These are phyloP conservation scores for Eucalyptus polybractea DNA, from an alignment of 345 rosid genomes.

Conservation along the genomic window DNA sequence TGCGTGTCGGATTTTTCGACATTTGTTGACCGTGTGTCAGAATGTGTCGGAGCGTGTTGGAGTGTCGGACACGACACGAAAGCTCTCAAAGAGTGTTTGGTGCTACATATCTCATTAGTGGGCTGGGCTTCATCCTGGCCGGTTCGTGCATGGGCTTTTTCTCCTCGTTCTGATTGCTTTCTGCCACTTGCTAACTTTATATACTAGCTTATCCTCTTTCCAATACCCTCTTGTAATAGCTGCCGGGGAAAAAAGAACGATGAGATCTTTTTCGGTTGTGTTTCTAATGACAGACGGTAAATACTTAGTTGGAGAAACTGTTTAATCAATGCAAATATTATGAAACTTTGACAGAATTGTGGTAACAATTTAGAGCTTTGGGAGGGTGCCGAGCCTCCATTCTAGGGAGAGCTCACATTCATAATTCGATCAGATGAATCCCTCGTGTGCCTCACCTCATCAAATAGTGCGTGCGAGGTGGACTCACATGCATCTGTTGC, in stretches of 20 bases:
- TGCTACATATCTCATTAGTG: background rate
- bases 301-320: background rate
- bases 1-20: no score
- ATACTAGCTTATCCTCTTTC: no score
- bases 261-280: background rate
- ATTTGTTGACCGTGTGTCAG: no score
- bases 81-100: no score
- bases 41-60: no score
- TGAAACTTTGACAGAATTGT: background rate
- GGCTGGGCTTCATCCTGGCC: background rate
- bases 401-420: background rate
- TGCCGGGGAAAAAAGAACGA: no score
- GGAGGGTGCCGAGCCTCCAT: no score
- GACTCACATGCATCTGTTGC: background rate
- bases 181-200: no score
- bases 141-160: no score
- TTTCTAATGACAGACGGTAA: background rate
- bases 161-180: no score
- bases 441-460: background rate
- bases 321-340: background rate
- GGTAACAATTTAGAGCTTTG: background rate
- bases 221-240: no score
- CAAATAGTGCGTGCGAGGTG: background rate
- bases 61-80: no score
- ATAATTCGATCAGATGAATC: background rate